Base-by-base conservation (phyloP, 495 filamentous ascomycete species). In the Neurospora sp. region DNA sequence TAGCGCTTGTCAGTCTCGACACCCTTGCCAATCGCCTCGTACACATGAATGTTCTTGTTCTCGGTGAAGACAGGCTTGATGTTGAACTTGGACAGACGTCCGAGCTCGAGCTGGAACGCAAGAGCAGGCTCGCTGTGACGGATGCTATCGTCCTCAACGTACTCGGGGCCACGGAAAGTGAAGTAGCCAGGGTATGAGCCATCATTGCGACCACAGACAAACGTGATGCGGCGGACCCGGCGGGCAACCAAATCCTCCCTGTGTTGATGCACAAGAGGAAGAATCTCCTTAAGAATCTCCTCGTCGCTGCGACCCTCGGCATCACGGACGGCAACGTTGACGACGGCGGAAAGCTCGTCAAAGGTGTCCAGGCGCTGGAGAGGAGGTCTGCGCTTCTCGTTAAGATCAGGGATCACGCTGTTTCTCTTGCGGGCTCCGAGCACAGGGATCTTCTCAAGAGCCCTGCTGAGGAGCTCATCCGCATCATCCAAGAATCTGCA, bases 21-120 rank as follows among this genome's bases (percentile, higher is more conserved):
- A 40, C 91, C 92, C 85, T 97, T 98, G 76, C 96, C 96, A 78
- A 96, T 85, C 54, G 93, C 96, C 85, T 98, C 94, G 84, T 98
- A 99, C 70, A 99, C 94, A 84, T 98, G 96, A 74, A 99, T 98
- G 85, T 96, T 97, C 75, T 95, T 91, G 85, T 99, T 99, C 83
- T 98, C 95, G 0, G 96, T 98, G 86, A 99, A 99, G 60, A 98
- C 93, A 1, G 96, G 95, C 84, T 93, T 96, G 85, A 98, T 95
- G 82, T 92, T 91, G 90, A 99, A 99, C 82, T 98, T 98, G 78
- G 93, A 92, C 54, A 99, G 89, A 83, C 96, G 91, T 27, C 91
- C 90, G 74, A 99, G 88, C 82, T 99, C 96, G 77, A 98, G 91
- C 87, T 99, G 96, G 92, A 98, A 99, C 78, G 96, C 94, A 78